Evolutionary conservation across 2,329 filamentous ascomycete genomes (phyloP), one percentile per base, ranked within the genome.

Genomic region (Neopestalotiopsis sp.): DNA sequence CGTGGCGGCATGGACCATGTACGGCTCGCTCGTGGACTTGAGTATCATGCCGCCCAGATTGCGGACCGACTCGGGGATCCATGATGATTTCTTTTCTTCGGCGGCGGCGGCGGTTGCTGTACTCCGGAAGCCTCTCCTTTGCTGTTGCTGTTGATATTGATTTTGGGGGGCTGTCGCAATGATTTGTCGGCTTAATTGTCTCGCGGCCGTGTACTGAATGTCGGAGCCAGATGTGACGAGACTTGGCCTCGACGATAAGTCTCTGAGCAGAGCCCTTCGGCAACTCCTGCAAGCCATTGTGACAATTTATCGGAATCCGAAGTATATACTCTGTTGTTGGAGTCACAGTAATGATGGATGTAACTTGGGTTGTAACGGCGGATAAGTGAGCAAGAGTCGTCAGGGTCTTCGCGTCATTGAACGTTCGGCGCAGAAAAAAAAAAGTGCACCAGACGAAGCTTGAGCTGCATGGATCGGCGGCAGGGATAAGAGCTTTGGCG

Each of bases 1-100:
- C 32, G 94, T 96, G 65, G 90, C 89, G 70, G 90, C 91, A 77
- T 96, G 93, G 42, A 94, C 92, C 67, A 92, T 88, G 79, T 98
- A 98, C 13, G 84, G 81, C 69, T 85, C 79, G 42, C 70, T 67
- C 2, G 73, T 67, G 9, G 62, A 72, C 5, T 38, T n/a, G 20
- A 75, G 67, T 13, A 71, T 20, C 17, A 67, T 63, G 38, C 76
- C 71, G 32, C 84, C 70, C 17, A 74, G 74, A 28, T 75, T 75
- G 7, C 78, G 75, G 9, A 84, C 17, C 30, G n/a, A 61, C 34
- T 74, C 65, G 57, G 69, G 58, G n/a, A 76, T 17, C 34, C 57
- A 67, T 5, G 64, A 73, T 1, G 81, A 73, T 2, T 71, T 75
- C 17, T 53, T 28, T 28, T 28, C 24, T 28, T 28, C 24, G 24